Conservation (phyloP, 768 basidiomycete genomes). For the Suillus weaverae region DNA sequence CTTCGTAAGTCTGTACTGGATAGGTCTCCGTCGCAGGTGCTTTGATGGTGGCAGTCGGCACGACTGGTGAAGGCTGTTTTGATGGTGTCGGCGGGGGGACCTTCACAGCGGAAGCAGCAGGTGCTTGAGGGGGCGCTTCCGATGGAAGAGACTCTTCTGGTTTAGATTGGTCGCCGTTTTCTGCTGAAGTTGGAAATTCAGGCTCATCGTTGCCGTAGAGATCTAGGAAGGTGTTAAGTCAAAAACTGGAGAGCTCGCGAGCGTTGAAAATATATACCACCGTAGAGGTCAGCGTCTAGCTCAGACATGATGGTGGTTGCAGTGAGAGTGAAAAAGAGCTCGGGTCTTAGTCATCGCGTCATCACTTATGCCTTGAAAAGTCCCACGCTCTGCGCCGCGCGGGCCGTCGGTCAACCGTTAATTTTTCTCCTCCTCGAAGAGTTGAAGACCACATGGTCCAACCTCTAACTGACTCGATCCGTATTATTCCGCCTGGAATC, state of each 20-base stretch:
- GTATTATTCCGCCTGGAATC: neutral
- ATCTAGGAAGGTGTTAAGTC: slow-evolving; percentile 34
- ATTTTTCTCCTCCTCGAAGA: neutral
- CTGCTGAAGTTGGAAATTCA: slow-evolving; percentile 54
- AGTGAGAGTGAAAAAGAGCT: slow-evolving; percentile 31
- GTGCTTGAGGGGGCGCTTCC: slow-evolving; percentile 26
- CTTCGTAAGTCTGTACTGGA: slow-evolving; percentile 17
- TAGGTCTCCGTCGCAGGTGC: slow-evolving; percentile 13
- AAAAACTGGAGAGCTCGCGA: neutral
- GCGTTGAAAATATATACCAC: slow-evolving; percentile 50
- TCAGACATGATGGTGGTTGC: slow-evolving; percentile 51
- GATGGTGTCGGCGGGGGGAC: slow-evolving; percentile 17
- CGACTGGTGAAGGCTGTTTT: slow-evolving; percentile 18
- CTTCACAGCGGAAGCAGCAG: slow-evolving; percentile 21
- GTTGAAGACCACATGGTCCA: neutral
- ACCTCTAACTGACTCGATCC: neutral
- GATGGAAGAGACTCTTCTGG: slow-evolving; percentile 26
- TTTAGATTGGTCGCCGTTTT: slow-evolving; percentile 34
- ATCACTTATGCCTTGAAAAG: slow-evolving; percentile 4
- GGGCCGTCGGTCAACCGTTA: slow-evolving; percentile 10
- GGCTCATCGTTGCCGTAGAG: slow-evolving; percentile 66
- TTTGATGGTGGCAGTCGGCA: slow-evolving; percentile 13
- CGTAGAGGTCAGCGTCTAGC: slow-evolving; percentile 88
- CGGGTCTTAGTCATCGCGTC: slow-evolving; percentile 28
- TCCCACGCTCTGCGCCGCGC: slow-evolving; percentile 26